Evolutionary conservation across 2,329 filamentous ascomycete species (phyloP).

Genomic region (Colletotrichum tabaci): DNA sequence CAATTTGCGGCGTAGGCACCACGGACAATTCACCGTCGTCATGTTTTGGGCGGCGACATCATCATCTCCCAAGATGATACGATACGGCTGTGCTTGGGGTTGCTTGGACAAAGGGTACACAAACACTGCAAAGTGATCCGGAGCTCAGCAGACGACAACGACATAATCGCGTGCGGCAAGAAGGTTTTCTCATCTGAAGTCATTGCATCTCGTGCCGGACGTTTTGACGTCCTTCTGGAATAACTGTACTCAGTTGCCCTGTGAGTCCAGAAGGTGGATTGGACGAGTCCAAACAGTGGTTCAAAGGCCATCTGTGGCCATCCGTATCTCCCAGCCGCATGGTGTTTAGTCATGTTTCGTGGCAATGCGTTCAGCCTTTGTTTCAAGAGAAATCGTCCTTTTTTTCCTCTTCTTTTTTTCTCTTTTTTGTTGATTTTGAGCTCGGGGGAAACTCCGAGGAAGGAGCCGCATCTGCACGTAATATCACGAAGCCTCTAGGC

Average conservation of each 20-base stretch:
- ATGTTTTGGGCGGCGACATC: not conserved
- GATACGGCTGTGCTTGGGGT: not conserved
- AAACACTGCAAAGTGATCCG: not conserved
- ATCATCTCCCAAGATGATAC: not conserved
- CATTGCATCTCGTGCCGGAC: constrained; percentile 10
- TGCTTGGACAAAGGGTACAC: constrained; percentile 1
- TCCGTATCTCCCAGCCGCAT: constrained; percentile 24
- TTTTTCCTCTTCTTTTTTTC: too few species aligned
- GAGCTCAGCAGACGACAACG: not conserved
- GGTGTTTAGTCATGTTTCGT: constrained; percentile 29
- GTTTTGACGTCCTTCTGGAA: constrained; percentile 36
- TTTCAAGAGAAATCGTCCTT: constrained; percentile 4
- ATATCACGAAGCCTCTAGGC: constrained; percentile 9
- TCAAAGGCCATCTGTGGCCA: constrained; percentile 2
- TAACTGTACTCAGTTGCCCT: not conserved
- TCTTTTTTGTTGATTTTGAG: not conserved
- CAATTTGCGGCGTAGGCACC: too few species aligned
- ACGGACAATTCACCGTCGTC: constrained; percentile 1
- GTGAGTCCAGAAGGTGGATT: constrained; percentile 9
- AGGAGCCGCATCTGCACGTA: constrained; percentile 30
- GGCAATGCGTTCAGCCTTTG: constrained; percentile 25
- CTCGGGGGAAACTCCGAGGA: constrained; percentile 18
- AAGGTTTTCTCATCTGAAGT: constrained; percentile 11
- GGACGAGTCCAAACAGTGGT: constrained; percentile 9
- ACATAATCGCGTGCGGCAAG: not conserved